Evolutionary conservation across 768 basidiomycete genomes (phyloP), one percentile per base, ranked within the genome.

Genomic region (Lactarius indigo): DNA sequence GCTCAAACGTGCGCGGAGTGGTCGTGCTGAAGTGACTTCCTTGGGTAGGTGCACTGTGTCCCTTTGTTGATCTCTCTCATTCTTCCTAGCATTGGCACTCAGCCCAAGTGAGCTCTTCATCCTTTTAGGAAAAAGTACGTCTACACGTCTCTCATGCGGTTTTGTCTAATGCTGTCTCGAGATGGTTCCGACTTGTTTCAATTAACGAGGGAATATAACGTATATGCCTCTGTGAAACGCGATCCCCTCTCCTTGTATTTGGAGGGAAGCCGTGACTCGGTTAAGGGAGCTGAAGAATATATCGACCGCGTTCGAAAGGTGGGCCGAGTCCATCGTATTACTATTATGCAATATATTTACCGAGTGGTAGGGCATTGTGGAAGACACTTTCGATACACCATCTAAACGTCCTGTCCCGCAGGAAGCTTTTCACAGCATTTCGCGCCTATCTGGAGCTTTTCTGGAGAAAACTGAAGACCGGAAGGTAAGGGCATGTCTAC

Each of bases 91-190:
- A 2, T 83, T 88, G 71, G 75, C 81, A 37, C 76, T 92, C 64
- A 81, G 79, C 20, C 81, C 85, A 3, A 82, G 80, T 59, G 81
- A 89, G 70, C 79, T 90, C 7, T 90, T 92, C 73, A 73, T 92
- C 35, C 79, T 92, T 35, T 81, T 93, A 68, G 90, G 90, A 47
- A 87, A 83, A 82, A 87, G 91, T 89, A 44, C 20, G 75, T 73
- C 55, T 26, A 30, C 68, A 59, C 17, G 3, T 54, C 42, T 42
- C 26, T 28, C 10, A 50, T 41, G 10, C 13, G 41, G 63, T 35
- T 13, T 69, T 35, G n/a, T 44, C 64, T 72, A 58, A 71, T 42
- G 13, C 52, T 47, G 7, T 15, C 57, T 42, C 31, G 52, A 91
- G 91, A 91, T 74, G 90, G 90, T 41, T 76, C 79, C 47, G 81